A percentile compares a stretch with the other conserved stretches of the same genome.
Evolutionary conservation across 2,329 filamentous ascomycete genomes (phyloP).

Genomic region (Hymenoscyphus salicellus): DNA sequence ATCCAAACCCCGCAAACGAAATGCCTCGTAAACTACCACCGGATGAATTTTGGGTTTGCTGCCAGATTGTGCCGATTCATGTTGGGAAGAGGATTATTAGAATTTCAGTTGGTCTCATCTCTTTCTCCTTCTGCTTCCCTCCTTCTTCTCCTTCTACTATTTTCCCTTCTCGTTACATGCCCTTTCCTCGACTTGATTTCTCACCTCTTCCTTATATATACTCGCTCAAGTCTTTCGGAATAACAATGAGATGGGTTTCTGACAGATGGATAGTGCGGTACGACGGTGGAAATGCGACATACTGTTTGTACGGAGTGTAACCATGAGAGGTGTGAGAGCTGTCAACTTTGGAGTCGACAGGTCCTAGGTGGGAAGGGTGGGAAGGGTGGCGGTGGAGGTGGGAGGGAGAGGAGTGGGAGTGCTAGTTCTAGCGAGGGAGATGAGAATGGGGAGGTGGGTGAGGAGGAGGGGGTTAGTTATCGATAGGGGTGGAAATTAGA

Average conservation of each 20-base stretch:
- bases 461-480: background rate
- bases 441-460: background rate
- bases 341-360: conserved; percentile 12
- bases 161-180: too few species aligned
- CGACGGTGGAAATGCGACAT: background rate
- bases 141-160: too few species aligned
- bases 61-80: conserved; percentile 4
- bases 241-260: too few species aligned
- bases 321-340: conserved; percentile 7
- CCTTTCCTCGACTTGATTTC: too few species aligned
- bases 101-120: background rate
- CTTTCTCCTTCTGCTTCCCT: too few species aligned
- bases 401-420: background rate
- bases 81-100: background rate
- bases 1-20: background rate
- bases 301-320: conserved; percentile 8
- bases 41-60: conserved; percentile 28
- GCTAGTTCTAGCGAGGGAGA: background rate
- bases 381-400: background rate
- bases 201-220: too few species aligned
- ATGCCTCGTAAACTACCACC: conserved; percentile 12
- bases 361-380: conserved; percentile 3
- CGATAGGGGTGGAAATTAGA: background rate
- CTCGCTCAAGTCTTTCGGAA: too few species aligned
- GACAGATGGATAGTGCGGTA: conserved; percentile 17